Evolutionary conservation across 768 basidiomycete species (phyloP).

Genomic region (Hemileccinum impolitum): DNA sequence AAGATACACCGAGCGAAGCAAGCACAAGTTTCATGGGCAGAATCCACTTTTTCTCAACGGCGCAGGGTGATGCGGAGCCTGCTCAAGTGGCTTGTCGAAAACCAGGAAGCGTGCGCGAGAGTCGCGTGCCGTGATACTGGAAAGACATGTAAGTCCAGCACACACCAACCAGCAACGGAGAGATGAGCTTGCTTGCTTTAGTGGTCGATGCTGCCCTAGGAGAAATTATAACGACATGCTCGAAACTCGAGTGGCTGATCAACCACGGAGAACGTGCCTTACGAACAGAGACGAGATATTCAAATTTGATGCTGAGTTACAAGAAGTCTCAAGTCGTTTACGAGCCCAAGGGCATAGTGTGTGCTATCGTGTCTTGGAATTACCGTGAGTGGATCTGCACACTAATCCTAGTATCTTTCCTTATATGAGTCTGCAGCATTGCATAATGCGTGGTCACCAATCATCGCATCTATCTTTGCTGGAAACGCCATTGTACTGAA

Average conservation of each 20-base stretch:
- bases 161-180: neutral
- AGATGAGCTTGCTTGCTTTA: conserved; percentile 29
- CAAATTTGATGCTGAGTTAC: conserved; percentile 67
- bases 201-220: conserved; percentile 94
- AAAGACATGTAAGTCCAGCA: conserved; percentile 71
- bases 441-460: conserved; percentile 93
- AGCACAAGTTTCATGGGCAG: conserved; percentile 73
- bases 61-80: conserved; percentile 82
- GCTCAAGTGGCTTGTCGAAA: conserved; percentile 89
- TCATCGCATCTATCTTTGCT: conserved; percentile 85
- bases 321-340: conserved; percentile 79
- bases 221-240: conserved; percentile 91
- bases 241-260: conserved; percentile 91
- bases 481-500: conserved; percentile 91
- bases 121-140: conserved; percentile 93
- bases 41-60: conserved; percentile 74
- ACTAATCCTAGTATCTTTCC: neutral
- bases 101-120: conserved; percentile 81
- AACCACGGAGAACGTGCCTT: conserved; percentile 79
- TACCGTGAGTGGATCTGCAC: conserved; percentile 58
- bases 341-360: conserved; percentile 90
- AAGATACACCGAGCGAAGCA: conserved; percentile 64
- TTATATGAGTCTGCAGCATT: conserved; percentile 52
- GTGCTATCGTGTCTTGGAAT: conserved; percentile 94
- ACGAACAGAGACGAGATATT: conserved; percentile 64